Evolutionary conservation across 176 grass and related monocot genomes (phyloP).

Genomic region (Rhynchospora pubera): DNA sequence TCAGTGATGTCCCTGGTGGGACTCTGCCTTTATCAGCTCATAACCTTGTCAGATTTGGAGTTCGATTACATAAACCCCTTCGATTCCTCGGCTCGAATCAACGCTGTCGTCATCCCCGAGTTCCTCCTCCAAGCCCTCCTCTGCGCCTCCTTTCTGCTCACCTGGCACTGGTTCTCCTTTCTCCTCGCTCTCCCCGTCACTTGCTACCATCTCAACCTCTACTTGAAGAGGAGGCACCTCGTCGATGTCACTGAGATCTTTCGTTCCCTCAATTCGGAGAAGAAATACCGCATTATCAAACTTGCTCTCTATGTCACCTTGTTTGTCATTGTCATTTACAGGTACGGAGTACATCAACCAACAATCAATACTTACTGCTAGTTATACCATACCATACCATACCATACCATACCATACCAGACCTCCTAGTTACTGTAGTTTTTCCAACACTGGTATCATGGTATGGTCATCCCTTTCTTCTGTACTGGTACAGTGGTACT

Average conservation of each 20-base stretch:
- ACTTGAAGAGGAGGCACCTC: conserved; percentile 61
- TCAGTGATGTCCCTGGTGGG: no score
- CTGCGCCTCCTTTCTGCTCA: conserved; percentile 63
- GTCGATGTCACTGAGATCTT: conserved; percentile 98
- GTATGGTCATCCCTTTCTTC: no score
- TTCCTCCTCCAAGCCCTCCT: conserved; percentile 56
- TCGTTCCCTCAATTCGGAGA: conserved; percentile 52
- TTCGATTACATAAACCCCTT: conserved; percentile 95
- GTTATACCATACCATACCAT: no score
- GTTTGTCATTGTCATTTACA: conserved; percentile 95
- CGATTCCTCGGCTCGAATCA: conserved; percentile 83
- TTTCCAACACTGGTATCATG: neutral
- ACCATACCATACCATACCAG: no score
- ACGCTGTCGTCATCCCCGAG: conserved; percentile 65
- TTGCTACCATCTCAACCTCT: conserved; percentile 82
- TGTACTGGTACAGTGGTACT: neutral
- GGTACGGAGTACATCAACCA: conserved; percentile 24
- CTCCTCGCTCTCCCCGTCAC: conserved; percentile 71
- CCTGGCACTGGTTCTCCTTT: conserved; percentile 80
- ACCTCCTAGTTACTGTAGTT: no score
- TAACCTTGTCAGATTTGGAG: conserved; percentile 86
- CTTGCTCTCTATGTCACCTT: conserved; percentile 77
- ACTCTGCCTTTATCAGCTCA: conserved; percentile 48
- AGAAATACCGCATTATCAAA: conserved; percentile 90
- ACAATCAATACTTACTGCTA: no score